A percentile compares a stretch with the other conserved stretches of the same genome.
Evolutionary conservation across 345 rosid genomes (phyloP).

Genomic region (Populus ilicifolia): DNA sequence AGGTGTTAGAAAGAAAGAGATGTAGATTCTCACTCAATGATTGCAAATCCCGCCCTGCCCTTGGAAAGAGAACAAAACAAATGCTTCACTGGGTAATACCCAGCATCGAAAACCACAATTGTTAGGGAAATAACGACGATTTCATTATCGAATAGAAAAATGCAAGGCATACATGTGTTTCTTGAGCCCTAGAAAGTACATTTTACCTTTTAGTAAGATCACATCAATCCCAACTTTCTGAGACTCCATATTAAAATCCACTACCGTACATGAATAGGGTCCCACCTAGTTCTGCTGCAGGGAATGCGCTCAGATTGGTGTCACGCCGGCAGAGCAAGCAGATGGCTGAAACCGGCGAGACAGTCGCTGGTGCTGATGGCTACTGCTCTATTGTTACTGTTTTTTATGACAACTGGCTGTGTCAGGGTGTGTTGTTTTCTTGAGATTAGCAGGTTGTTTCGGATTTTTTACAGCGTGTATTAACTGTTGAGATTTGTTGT

Average conservation of each 20-base stretch:
- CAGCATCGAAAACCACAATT: neutral
- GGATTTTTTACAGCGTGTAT: slow-evolving; percentile 12
- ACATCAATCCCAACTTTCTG: slow-evolving; percentile 29
- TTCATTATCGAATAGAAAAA: too few species aligned
- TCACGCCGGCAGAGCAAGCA: slow-evolving; percentile 21
- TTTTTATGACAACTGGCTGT: neutral
- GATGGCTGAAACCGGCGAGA: slow-evolving; percentile 27
- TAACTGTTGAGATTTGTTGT: too few species aligned
- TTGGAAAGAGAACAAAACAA: neutral
- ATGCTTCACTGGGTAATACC: neutral
- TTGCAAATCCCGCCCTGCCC: slow-evolving; percentile 1
- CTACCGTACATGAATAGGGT: neutral
- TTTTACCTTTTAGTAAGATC: neutral
- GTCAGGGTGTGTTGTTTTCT: slow-evolving; percentile 6
- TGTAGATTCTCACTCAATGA: slow-evolving; percentile 19
- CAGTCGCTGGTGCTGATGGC: slow-evolving; percentile 9
- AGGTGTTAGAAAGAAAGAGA: neutral
- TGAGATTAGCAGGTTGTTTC: neutral
- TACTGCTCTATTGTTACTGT: neutral
- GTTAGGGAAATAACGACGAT: too few species aligned
- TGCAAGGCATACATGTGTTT: too few species aligned
- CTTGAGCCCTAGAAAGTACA: neutral
- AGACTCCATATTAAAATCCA: neutral
- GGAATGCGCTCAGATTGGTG: neutral
- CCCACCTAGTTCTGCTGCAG: neutral